A percentile compares a stretch with the other conserved stretches of the same genome.
Conservation (phyloP, 257 asterid species). For the Solanum gandarillasii region DNA sequence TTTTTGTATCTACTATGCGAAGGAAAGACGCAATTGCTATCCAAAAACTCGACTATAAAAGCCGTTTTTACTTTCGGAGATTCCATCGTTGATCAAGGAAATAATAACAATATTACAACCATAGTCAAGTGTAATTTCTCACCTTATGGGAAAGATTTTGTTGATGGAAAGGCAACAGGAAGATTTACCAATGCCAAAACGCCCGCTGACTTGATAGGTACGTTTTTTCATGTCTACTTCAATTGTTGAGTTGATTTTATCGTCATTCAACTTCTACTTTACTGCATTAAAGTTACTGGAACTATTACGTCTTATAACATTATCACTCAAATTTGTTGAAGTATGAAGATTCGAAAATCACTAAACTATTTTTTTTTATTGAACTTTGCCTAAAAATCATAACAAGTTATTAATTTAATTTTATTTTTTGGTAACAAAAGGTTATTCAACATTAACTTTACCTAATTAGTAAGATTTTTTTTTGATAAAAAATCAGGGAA, state of each 20-base stretch:
- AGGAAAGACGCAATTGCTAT: constrained; percentile 2
- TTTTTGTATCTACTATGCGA: not conserved
- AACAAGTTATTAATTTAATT: not conserved
- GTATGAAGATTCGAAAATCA: not conserved
- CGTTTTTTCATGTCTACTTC: not conserved
- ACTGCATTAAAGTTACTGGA: not conserved
- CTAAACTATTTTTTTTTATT: not conserved
- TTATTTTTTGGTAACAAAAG: not conserved
- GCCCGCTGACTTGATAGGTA: not conserved
- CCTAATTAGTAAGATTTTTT: not conserved
- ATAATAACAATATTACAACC: constrained; percentile 37
- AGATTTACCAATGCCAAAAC: constrained; percentile 39
- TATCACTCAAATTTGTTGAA: not conserved
- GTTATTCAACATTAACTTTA: not conserved
- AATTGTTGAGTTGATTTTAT: not conserved
- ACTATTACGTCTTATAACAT: not conserved
- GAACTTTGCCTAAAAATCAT: no score
- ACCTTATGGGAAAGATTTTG: constrained; percentile 57
- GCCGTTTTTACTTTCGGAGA: constrained; percentile 49
- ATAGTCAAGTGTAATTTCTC: constrained; percentile 27
- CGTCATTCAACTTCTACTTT: not conserved
- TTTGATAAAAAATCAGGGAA: no score
- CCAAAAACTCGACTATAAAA: constrained; percentile 19
- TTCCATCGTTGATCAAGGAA: constrained; percentile 58
- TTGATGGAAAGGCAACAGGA: constrained; percentile 51